Evolutionary conservation across 2,329 filamentous ascomycete genomes (phyloP), one percentile per base, ranked within the genome.

Genomic region (Phaeosphaeriaceae sp.): DNA sequence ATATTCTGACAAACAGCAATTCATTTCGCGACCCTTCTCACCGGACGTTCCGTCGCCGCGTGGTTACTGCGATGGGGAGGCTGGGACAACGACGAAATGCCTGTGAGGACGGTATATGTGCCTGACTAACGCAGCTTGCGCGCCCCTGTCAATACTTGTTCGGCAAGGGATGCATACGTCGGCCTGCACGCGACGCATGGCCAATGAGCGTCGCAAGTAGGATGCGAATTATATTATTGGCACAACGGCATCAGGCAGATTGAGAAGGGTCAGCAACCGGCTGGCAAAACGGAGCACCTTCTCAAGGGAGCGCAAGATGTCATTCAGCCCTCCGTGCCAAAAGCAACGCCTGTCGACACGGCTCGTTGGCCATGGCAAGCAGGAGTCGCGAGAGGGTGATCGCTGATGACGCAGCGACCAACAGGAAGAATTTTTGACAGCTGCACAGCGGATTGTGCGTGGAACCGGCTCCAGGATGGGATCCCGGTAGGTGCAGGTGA

Each of bases 191-290:
- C 49, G 46, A 55, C 57, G 46, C 67, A 64, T 40, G 36, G 53
- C 53, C 53, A 73, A 76, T 74, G 61, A 70, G 59, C 46, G 27
- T 9, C 24, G 49, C 51, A 36, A 47, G 17, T 31, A 40, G 22
- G 24, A 49, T 60, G 61, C 48, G 64, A 66, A 70, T 72, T 74
- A 69, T 72, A 60, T 68, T 65, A 73, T 74, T 75, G 72, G 70
- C 56, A 52, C 36, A 62, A 61, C 64, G 56, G 61, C 57, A 61
- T 61, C 50, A 57, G 60, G 63, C 66, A 66, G 51, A 66, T 70
- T 66, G 50, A 48, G 45, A 50, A 56, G 53, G 31, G 31, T 36
- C 31, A 36, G 31, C 31, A 59, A 54, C 51, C 24, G 57, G 61
- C 53, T 63, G 57, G 58, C 58, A 58, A 46, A 58, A 61, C 64